Percentiles rank a stretch among this genome's conserved stretches.
phyloP scores from a whole-genome alignment of 2,329 filamentous ascomycete species.

The Lasiodiplodia sp. region DNA sequence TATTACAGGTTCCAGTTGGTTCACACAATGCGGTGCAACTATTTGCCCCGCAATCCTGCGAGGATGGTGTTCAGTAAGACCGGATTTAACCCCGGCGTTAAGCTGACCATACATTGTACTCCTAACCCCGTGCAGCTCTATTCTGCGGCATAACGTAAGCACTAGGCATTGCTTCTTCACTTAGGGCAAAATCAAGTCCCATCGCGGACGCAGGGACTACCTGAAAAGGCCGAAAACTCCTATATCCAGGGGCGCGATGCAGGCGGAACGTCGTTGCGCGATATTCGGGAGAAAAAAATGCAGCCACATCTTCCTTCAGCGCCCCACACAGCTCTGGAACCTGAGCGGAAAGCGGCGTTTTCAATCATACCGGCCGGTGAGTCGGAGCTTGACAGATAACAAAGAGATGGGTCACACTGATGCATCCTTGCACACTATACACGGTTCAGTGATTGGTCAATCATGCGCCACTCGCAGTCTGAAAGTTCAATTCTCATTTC shows the following conservation, averaged over 20 bases:
- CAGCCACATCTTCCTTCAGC: not conserved
- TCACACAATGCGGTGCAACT: not conserved
- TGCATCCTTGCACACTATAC: not conserved
- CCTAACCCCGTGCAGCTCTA: not conserved
- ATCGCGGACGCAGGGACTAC: not conserved
- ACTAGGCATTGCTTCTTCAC: not conserved
- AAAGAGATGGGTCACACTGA: not conserved
- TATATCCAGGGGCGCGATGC: not conserved
- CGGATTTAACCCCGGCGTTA: not conserved
- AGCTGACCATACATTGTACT: not conserved
- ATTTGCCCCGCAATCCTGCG: not conserved
- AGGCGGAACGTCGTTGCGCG: too few species aligned
- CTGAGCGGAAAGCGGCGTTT: not conserved
- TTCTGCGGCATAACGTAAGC: not conserved
- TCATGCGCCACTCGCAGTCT: not conserved
- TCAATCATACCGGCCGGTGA: not conserved
- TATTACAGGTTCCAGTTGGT: not conserved
- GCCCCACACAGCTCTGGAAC: not conserved
- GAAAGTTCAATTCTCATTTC: not conserved
- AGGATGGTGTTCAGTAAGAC: not conserved
- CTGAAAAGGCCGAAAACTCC: not conserved
- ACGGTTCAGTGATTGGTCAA: not conserved
- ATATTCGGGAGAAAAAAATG: not conserved
- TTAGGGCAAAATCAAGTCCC: not conserved
- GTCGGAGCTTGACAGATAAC: not conserved